These are phyloP conservation scores for Pichia sp. DNA, from an alignment of 1,139 yeast genomes.

Conservation along the genomic window DNA sequence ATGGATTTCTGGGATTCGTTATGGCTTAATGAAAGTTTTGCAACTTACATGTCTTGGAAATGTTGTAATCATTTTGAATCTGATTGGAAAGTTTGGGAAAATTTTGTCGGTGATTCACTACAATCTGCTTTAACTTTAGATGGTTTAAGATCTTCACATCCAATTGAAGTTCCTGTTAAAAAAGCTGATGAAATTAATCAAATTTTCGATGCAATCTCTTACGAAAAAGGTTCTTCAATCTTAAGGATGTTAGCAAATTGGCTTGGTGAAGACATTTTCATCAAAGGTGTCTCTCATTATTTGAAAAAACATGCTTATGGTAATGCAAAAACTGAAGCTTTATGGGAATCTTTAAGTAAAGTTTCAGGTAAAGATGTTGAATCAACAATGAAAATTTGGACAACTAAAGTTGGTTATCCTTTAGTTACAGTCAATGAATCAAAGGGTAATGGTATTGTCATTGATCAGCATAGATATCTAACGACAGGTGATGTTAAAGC, in stretches of 20 bases:
- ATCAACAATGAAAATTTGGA: constrained; percentile 48
- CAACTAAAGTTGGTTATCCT: constrained; percentile 51
- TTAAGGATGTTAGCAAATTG: constrained; percentile 51
- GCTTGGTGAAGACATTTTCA: constrained; percentile 45
- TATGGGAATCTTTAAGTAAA: constrained; percentile 45
- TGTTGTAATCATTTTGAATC: constrained; percentile 49
- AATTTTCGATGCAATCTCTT: constrained; percentile 52
- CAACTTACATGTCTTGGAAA: constrained; percentile 52
- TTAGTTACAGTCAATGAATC: constrained; percentile 37
- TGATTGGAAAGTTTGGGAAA: constrained; percentile 54
- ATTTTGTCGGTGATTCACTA: constrained; percentile 47
- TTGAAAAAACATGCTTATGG: constrained; percentile 44
- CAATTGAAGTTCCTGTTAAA: constrained; percentile 52
- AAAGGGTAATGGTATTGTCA: constrained; percentile 22
- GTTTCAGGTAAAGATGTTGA: constrained; percentile 45
- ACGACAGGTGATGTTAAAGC: constrained; percentile 53
- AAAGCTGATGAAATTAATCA: constrained; percentile 53
- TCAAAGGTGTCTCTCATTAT: constrained; percentile 49
- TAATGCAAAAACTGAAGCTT: constrained; percentile 47
- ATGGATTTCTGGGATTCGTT: constrained; percentile 63
- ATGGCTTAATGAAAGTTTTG: constrained; percentile 60
- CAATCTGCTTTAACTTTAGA: constrained; percentile 49
- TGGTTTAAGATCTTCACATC: constrained; percentile 52
- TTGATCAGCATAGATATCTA: constrained; percentile 52
- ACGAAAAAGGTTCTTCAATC: constrained; percentile 51